Evolutionary conservation across 495 filamentous ascomycete genomes (phyloP), one percentile per base, ranked within the genome.

Genomic region (Aspergillus bridgeri): DNA sequence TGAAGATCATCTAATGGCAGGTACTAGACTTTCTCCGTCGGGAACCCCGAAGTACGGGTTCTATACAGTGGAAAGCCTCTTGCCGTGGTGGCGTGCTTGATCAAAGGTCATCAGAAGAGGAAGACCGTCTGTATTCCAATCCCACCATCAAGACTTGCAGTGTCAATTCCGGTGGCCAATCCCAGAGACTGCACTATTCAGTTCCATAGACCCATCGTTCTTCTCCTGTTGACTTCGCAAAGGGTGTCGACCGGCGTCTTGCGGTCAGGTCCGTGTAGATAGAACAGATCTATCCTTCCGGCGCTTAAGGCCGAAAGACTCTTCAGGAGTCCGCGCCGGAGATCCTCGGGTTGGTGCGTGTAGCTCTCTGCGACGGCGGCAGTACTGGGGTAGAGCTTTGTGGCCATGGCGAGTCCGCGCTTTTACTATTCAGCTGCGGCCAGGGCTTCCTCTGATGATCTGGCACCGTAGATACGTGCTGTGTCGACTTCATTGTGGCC

Each of bases 401-500:
- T 84, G 54, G 77, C 79, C 67, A 86, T 75, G 3, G 74, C 63
- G 11, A 86, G 60, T 22, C 77, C 89, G 27, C 85, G 79, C 20
- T 89, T 65, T 65, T 78, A 65, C 74, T 76, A 84, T 9, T 77
- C 61, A 15, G 76, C 62, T 5, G 75, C 65, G 2, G 69, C 79
- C 1, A 85, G 77, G 25, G 72, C 70, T 47, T 75, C 67, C 61
- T 86, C 82, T 0, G 78, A 81, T 7, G 72, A 67, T 17, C 82
- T 82, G 25, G 61, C 70, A 18, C 77, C 79, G 53, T 85, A 84
- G 6, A 73, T 58, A 15, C 80, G 75, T 5, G 83, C 81, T 3
- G 82, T 85, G 65, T 86, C 84, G 57, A 86, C 62, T 53, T 85
- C 81, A 50, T 74, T 75, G 69, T 86, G 76, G 20, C 83, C 82